phyloP scores from a whole-genome alignment of 805 yeast genomes.

The Candida maris region DNA sequence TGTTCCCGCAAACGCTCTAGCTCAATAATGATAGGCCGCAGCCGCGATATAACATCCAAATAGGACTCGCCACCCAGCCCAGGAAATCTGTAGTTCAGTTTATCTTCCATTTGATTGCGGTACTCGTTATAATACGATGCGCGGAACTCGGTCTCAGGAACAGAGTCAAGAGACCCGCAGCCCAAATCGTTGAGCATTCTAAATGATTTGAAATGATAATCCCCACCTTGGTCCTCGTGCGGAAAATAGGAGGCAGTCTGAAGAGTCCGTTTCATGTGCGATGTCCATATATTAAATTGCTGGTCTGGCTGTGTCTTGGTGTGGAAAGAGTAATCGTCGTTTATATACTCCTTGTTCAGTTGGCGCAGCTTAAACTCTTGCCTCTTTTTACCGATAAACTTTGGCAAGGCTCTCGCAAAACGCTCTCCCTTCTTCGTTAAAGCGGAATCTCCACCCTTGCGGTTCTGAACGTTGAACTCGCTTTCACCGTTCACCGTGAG shows the following conservation, averaged over 20 bases:
- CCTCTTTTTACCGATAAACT: constrained; percentile 31
- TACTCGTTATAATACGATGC: constrained; percentile 25
- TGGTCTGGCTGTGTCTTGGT: constrained; percentile 19
- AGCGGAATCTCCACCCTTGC: constrained; percentile 33
- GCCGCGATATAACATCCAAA: constrained; percentile 33
- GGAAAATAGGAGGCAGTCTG: constrained; percentile 33
- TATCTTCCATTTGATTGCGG: constrained; percentile 28
- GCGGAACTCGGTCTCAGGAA: constrained; percentile 30
- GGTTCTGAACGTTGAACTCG: constrained; percentile 22
- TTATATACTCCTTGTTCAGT: constrained; percentile 30
- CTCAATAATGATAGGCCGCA: constrained; percentile 35
- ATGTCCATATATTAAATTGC: constrained; percentile 35
- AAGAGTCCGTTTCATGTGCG: constrained; percentile 29
- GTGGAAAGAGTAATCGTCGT: constrained; percentile 26
- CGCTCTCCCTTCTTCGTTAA: constrained; percentile 28
- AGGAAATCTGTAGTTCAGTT: constrained; percentile 32
- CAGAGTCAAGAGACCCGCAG: constrained; percentile 33
- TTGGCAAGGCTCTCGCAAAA: constrained; percentile 34
- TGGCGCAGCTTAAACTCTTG: constrained; percentile 34
- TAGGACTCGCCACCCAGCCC: constrained; percentile 39
- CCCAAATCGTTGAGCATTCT: constrained; percentile 34
- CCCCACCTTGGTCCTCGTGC: constrained; percentile 19
- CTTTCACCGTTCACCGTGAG: constrained; percentile 34
- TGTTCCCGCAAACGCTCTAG: constrained; percentile 34
- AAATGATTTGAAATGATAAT: constrained; percentile 30